Evolutionary conservation across 1,284 basidiomycete species (phyloP), one percentile per base, ranked within the genome.

Genomic region (Mycena citricolor): DNA sequence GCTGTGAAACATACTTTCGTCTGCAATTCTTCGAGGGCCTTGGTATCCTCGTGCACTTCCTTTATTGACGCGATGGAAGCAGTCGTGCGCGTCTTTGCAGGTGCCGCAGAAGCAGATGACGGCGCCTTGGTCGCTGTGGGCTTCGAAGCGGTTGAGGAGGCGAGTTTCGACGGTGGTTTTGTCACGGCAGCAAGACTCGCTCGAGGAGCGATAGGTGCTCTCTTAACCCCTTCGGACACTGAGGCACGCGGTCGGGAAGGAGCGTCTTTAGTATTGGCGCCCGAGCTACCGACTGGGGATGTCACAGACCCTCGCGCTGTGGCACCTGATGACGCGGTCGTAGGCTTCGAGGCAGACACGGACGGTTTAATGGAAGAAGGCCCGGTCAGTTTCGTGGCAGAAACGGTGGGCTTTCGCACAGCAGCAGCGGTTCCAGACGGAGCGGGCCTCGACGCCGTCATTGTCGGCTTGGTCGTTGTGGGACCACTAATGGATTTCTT

Each of bases 61-160:
- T 70, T 76, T 47, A 88, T 79, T 4, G 86, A 85, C 11, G 83
- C 75, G 37, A 88, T 79, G 4, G 86, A 87, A 12, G 71, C 67
- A 20, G 74, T 57, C 17, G 74, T 63, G 25, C 77, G 71, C 32
- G 71, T 59, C 42, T 67, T 70, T 16, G 61, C 52, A 8, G 60
- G 52, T 28, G 58, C 44, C 16, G 56, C 30, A 16, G 54, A 46
- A 20, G 61, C 20, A 13, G 63, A 40, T 23, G 64, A 43, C 35
- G 65, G 55, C 5, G 58, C 49, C 16, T 61, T 49, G 20, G 61
- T 49, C 13, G 48, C 52, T 21, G 57, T 21, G 14, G 49, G 40
- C 21, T 39, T 39, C 7, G 31, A 23, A 28, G 36, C 36, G 31
- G 48, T 36, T n/a, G 62, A 43, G n/a, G n/a, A n/a, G n/a, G n/a